Conservation (phyloP, 345 rosid species). For the Melaleuca alternifolia region DNA sequence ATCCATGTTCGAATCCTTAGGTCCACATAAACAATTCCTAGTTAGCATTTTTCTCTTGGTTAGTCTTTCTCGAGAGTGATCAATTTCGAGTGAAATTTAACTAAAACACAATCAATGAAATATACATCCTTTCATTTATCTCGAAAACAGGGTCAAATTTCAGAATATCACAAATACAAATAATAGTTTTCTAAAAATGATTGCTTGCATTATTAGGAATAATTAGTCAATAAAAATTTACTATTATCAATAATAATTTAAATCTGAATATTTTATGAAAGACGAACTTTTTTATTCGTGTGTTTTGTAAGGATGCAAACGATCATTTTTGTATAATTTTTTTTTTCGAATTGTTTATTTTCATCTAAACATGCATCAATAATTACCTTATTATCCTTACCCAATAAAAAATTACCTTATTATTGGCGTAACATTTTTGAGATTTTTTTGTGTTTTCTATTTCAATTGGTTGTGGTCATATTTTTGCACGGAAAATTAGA, state of each 20-base stretch:
- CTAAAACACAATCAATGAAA: too few species aligned
- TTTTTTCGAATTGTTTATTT: neutral
- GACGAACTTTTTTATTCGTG: neutral
- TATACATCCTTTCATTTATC: too few species aligned
- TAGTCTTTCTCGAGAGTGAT: too few species aligned
- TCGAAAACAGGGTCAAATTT: too few species aligned
- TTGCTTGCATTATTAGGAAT: neutral
- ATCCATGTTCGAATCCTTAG: too few species aligned
- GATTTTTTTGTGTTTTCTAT: neutral
- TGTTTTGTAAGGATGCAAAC: fast-evolving
- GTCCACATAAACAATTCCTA: too few species aligned
- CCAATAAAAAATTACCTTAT: neutral
- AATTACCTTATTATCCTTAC: neutral
- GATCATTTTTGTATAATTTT: neutral
- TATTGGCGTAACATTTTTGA: neutral
- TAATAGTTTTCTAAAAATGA: neutral
- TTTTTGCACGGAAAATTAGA: neutral
- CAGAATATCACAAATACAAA: too few species aligned
- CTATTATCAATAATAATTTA: neutral
- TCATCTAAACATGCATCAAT: fast-evolving
- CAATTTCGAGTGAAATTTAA: too few species aligned
- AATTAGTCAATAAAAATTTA: neutral
- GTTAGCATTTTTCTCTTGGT: too few species aligned
- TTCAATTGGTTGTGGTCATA: neutral
- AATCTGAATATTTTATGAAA: neutral